These are phyloP conservation scores for Ceratocystis colombiana DNA, from an alignment of 2,329 filamentous ascomycete species.

Conservation along the genomic window DNA sequence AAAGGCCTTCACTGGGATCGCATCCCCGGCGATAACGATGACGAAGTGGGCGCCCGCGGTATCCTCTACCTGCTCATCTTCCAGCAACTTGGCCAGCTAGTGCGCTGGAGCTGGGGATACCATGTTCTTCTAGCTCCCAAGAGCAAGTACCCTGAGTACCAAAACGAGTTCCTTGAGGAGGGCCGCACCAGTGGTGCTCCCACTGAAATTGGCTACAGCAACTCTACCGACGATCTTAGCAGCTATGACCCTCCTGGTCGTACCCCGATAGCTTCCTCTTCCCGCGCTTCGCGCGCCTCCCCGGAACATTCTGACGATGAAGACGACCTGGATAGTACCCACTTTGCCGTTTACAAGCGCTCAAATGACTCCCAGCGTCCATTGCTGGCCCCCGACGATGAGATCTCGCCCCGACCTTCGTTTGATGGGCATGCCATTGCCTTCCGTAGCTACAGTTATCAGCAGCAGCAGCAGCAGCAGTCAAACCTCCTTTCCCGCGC, in stretches of 20 bases:
- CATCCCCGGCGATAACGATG: conserved; percentile 84
- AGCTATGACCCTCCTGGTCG: conserved; percentile 46
- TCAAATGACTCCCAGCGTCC: conserved; percentile 22
- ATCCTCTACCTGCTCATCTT: conserved; percentile 95
- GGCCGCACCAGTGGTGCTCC: conserved; percentile 37
- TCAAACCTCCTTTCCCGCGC: neutral
- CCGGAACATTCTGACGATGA: conserved; percentile 43
- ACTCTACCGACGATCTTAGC: conserved; percentile 37
- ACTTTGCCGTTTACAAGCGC: conserved; percentile 17
- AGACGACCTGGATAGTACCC: conserved; percentile 29
- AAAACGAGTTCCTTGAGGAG: conserved; percentile 41
- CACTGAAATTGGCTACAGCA: conserved; percentile 36
- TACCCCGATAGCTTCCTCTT: conserved; percentile 44
- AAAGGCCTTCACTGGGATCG: conserved; percentile 88
- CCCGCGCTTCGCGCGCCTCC: conserved; percentile 42
- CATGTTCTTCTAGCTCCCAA: conserved; percentile 85
- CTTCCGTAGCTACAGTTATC: conserved; percentile 12
- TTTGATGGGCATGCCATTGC: neutral
- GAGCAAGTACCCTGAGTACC: conserved; percentile 57
- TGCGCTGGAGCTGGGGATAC: conserved; percentile 98
- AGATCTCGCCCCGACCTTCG: conserved; percentile 4
- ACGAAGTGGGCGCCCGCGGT: conserved; percentile 84
- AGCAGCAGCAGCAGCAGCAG: neutral
- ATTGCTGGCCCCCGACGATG: conserved; percentile 5
- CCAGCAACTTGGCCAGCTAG: conserved; percentile 88